Evolutionary conservation across 345 rosid genomes (phyloP).

Genomic region (Barbarea vulgaris): DNA sequence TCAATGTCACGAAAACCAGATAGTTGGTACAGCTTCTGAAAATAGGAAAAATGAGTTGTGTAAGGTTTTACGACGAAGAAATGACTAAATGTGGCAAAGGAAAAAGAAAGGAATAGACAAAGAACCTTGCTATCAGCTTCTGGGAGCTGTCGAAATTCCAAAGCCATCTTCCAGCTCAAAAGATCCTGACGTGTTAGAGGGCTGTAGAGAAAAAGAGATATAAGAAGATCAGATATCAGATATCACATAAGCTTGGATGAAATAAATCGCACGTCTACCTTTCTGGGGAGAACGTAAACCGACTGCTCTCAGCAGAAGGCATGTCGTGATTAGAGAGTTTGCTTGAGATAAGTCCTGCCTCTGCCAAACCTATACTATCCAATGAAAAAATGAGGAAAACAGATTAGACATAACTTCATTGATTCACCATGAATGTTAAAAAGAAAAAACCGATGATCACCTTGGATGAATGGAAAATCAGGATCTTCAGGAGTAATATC

Average conservation of each 20-base stretch:
- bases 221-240: constrained; percentile 13
- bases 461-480: constrained; percentile 95
- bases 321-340: constrained; percentile 75
- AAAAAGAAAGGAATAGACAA: constrained; percentile 12
- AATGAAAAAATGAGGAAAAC: constrained; percentile 25
- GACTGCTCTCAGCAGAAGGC: constrained; percentile 50
- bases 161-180: constrained; percentile 94
- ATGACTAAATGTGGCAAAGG: neutral
- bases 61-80: neutral
- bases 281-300: constrained; percentile 68
- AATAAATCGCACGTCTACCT: constrained; percentile 48
- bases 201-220: constrained; percentile 44
- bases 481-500: constrained; percentile 85
- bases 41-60: constrained; percentile 4
- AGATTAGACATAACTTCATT: neutral
- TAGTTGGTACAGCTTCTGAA: constrained; percentile 62
- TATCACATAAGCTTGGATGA: constrained; percentile 1
- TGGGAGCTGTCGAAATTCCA: constrained; percentile 81
- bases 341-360: constrained; percentile 95
- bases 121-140: constrained; percentile 80
- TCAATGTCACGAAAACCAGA: constrained; percentile 87
- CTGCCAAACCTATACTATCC: constrained; percentile 84
- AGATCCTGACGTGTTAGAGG: constrained; percentile 94
- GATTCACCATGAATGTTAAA: constrained; percentile 2
- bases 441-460: constrained; percentile 42